Base-by-base conservation (phyloP, 2,329 filamentous ascomycete species). In the Gnomoniopsis smithogilvyi region DNA sequence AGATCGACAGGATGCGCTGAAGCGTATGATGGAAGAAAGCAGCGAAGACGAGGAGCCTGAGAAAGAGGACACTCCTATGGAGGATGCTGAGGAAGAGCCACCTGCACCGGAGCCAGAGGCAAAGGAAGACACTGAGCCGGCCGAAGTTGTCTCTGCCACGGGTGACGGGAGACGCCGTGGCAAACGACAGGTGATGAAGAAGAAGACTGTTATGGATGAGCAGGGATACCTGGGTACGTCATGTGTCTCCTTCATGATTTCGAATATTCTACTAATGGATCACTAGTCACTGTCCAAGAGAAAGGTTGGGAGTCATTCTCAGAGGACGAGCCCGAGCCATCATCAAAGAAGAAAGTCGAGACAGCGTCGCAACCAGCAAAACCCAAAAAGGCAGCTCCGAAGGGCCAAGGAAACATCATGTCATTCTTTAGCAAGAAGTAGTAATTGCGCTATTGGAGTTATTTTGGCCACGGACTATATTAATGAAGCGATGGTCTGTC, bases 231-330 rank as follows among this genome's bases (percentile, higher is more conserved):
- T 97, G 61, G 90, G 91, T 93, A 79, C 73, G 86, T 74, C 51
- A 34, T 19, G 49, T 24, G 19, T 7, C 11, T 12, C 8, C 38
- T 45, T 47, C 56, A 46, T 54, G 33, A 30, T 7, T 36, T 60
- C 36, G 21, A 15, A 2, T 24, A 15, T 48, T 6, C 45, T 61
- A 22, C 33, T 50, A 63, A 62, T 24, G 36, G 47, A 49, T 58
- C 47, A 62, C 43, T 66, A 95, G 93, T 96, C 34, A 96, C 92
- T 2, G 89, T 88, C 64, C 90, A 96, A 73, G 92, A 96, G 69
- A 76, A 83, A 0, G 88, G 82, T 0, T 97, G 93, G 93, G 93
- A 97, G 72, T 94, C 90, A 0, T 96, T 96, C 76, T 96, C 92
- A 0, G 93, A 97, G 70, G 92, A 96, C 64, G 92, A 96, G 64